Conservation (phyloP, 371 early-diverging fungal species). For the Mortierella sp. region DNA sequence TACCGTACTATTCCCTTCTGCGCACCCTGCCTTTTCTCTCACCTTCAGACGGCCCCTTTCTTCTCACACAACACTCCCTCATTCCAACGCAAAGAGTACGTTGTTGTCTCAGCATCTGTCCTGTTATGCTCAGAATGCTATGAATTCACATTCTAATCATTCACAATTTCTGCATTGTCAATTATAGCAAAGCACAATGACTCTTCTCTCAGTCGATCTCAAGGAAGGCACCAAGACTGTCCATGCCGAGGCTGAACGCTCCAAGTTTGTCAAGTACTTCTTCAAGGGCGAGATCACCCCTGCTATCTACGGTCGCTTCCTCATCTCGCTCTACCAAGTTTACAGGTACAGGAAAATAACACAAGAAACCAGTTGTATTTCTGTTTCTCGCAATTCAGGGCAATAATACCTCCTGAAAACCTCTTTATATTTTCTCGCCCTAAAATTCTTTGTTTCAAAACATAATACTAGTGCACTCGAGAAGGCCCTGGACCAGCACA, state of each 20-base stretch:
- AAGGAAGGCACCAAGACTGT: conserved; percentile 66
- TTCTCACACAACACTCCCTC: no score
- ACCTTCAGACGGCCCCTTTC: no score
- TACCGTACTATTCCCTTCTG: no score
- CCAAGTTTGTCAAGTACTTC: conserved; percentile 65
- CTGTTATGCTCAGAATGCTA: no score
- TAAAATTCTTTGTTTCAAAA: background rate
- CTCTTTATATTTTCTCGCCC: background rate
- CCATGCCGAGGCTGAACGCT: conserved; percentile 67
- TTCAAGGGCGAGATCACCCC: conserved; percentile 50
- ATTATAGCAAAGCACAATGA: conserved; percentile 7
- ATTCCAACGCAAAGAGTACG: no score
- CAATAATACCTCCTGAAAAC: no score
- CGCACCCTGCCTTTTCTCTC: no score
- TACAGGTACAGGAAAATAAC: conserved; percentile 33
- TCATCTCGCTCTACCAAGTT: conserved; percentile 48
- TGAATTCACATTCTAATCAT: background rate
- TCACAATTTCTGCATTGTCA: background rate
- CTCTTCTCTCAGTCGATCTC: conserved; percentile 44
- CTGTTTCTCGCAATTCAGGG: no score
- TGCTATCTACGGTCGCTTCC: conserved; percentile 37
- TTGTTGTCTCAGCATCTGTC: no score
- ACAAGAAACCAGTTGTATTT: background rate
- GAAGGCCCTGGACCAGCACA: conserved; percentile 61
- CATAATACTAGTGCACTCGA: conserved; percentile 62